phyloP scores from a whole-genome alignment of 768 basidiomycete species.

The Suillus bovinus region DNA sequence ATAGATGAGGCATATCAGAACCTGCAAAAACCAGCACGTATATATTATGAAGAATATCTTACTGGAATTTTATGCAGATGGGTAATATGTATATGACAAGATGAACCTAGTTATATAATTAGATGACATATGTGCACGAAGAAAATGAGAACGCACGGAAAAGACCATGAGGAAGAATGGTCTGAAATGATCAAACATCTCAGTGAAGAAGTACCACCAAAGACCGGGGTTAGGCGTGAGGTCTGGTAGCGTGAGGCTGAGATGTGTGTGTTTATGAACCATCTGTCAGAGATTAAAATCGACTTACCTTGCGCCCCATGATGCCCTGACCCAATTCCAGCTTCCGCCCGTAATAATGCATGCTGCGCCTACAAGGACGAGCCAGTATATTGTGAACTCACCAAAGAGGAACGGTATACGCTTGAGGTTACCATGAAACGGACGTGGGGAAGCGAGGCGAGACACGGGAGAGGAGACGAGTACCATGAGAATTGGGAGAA shows the following conservation, averaged over 20 bases:
- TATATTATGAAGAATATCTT: constrained; percentile 19
- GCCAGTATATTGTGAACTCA: constrained; percentile 55
- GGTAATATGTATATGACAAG: constrained; percentile 81
- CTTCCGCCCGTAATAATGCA: constrained; percentile 62
- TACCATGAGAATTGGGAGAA: constrained; percentile 67
- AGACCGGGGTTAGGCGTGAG: constrained; percentile 92
- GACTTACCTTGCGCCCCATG: constrained; percentile 81
- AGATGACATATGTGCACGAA: not conserved
- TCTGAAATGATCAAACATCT: constrained; percentile 98
- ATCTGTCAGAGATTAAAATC: not conserved
- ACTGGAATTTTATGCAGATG: constrained; percentile 88
- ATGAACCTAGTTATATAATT: constrained; percentile 59
- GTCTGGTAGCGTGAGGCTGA: constrained; percentile 80
- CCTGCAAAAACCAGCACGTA: not conserved
- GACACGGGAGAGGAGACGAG: constrained; percentile 63
- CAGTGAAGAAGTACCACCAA: constrained; percentile 99
- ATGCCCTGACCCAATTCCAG: constrained; percentile 69
- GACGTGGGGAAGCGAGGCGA: constrained; percentile 61
- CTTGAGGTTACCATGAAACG: constrained; percentile 22
- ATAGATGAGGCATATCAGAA: not conserved
- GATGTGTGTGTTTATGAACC: not conserved
- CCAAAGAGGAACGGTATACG: constrained; percentile 30
- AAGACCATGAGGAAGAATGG: constrained; percentile 95
- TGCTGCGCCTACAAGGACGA: constrained; percentile 41
- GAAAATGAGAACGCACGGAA: constrained; percentile 54